Evolutionary conservation across 177 flowering plant species (phyloP).

Genomic region (Vitis hybrid): DNA sequence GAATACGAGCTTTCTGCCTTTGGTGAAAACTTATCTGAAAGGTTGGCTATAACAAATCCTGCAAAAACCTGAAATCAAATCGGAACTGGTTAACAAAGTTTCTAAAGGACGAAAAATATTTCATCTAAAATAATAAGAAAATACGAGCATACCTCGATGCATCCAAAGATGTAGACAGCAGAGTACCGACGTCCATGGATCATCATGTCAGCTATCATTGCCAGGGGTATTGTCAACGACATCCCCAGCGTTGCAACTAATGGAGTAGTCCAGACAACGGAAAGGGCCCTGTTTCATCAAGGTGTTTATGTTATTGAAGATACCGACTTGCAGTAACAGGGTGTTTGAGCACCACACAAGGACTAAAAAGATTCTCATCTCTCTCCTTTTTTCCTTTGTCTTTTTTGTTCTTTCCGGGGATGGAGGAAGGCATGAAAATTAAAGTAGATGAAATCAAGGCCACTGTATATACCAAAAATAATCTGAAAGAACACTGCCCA

Average conservation of each 20-base stretch:
- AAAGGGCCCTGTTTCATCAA: conserved; percentile 49
- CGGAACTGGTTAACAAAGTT: background rate
- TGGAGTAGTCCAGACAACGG: conserved; percentile 75
- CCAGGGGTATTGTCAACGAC: conserved; percentile 69
- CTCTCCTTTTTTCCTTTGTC: no score
- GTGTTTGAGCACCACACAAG: no score
- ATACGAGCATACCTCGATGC: conserved; percentile 44
- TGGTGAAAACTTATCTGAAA: conserved; percentile 37
- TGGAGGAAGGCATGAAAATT: no score
- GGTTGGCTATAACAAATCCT: conserved; percentile 60
- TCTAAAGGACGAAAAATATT: background rate
- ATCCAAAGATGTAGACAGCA: conserved; percentile 54
- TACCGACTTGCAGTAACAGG: no score
- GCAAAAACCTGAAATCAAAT: conserved; percentile 48
- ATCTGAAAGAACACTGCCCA: conserved; percentile 66
- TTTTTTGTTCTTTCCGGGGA: no score
- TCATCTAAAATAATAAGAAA: background rate
- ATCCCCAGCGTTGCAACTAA: conserved; percentile 65
- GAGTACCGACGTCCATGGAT: conserved; percentile 63
- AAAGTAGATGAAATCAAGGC: background rate
- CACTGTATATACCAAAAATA: conserved; percentile 51
- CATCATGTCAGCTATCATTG: conserved; percentile 70
- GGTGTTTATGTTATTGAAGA: background rate
- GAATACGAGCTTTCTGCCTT: conserved; percentile 6
- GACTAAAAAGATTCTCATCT: background rate